Base-by-base conservation (phyloP, 495 filamentous ascomycete genomes). In the Xylaria intraflava region DNA sequence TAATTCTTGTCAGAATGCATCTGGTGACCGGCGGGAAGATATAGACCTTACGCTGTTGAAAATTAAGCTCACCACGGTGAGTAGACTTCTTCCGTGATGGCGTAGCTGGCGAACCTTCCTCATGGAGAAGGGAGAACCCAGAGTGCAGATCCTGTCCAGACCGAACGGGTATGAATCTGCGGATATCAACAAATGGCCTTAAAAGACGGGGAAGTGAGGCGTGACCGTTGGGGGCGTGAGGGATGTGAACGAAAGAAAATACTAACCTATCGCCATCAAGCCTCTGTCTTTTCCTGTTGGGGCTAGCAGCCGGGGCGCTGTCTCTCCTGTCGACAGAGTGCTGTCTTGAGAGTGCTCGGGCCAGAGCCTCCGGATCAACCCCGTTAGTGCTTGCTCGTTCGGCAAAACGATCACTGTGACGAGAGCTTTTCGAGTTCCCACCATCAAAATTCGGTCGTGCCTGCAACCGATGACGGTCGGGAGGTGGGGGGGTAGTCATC, bases 121-220 rank as follows among this genome's bases (percentile, higher is more conserved):
- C 91, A 62, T 93, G 87, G 19, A 96, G 76, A 50, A 98, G 76
- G 65, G 81, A 92, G 66, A 89, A 97, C 60, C 89, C 90, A 29
- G 93, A 89, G 61, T 90, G 87, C 20, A 96, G 73, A 66, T 98
- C 94, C 65, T 94, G 89, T 7, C 94, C 93, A 47, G 90, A 86
- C 12, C 93, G 84, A 64, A 93, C 90, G 27, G 94, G 94, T 57
- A 98, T 97, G 63, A 98, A 98, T 61, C 91, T 96, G 61, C 51
- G 14, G 44, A 24, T 26, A 38, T 75, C 39, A 74, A 64, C 48
- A 2, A 42, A 24, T 3, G 27, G 2, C 16, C 39, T 51, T 7
- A 0, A 24, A 7, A 10, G 7, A 19, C 41, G 8, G 16, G 16
- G n/a, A 41, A 24, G 19, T 31, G 51, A 36, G 59, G 53, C 33